Base-by-base conservation (phyloP, 805 yeast species). In the Maudiozyma bulderi region DNA sequence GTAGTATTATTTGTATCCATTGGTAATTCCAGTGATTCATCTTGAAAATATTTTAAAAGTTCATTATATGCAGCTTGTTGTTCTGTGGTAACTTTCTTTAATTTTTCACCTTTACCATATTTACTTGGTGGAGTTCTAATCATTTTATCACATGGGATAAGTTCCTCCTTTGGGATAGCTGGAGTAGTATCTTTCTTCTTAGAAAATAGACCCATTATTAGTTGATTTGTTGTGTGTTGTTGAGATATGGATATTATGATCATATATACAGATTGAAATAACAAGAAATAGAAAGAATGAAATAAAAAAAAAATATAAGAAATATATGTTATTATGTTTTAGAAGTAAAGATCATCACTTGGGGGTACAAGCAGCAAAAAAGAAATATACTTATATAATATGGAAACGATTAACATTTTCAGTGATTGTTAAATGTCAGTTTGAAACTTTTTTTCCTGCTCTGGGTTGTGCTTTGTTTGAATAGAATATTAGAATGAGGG, bases 1-100 rank as follows among this genome's bases (percentile, higher is more conserved):
- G 50, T 33, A n/a, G 63, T 65, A 46, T 75, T 75, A 43, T 71
- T 70, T 20, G 70, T 66, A 47, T 57, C 52, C 8, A 53, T 45
- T 3, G 63, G 58, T 26, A 64, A 40, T 37, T 50, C 46, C 35
- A 62, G 48, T 2, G 50, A 37, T 6, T 53, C 50, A 43, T 58
- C 55, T 30, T 52, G 55, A 39, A 64, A 58, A 48, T 58, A 52
- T 1, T 32, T 11, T 13, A 60, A 46, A 8, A 65, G 46, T 3
- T 39, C 31, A 7, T 54, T 50, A 45, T 64, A 65, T 15, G 44
- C 31, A 8, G 47, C 44, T 28, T 47, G 47, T 48, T 62, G 57
- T 8, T 55, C 55, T 3, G 50, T 39, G 0, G 55, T 54, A 4
- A 65, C 39, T 28, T 60, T 54, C 8, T 48, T 51, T 7, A 54